Evolutionary conservation across 2,329 filamentous ascomycete genomes (phyloP).

Genomic region (Calonectria leucothoes): DNA sequence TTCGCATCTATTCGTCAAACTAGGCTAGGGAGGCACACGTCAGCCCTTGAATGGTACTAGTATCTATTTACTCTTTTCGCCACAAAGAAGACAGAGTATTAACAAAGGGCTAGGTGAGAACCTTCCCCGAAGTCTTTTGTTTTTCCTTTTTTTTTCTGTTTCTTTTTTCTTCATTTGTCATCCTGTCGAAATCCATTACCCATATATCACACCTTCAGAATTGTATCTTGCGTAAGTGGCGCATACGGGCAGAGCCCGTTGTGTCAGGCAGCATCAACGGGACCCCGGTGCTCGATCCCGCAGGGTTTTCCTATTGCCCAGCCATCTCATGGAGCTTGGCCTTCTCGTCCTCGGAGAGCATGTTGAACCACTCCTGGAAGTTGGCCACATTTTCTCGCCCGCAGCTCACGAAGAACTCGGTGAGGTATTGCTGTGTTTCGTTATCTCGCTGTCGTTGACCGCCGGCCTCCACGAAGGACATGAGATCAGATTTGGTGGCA

Average conservation of each 20-base stretch:
- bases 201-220: not conserved
- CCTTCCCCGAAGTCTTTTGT: constrained; percentile 8
- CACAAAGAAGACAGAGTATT: constrained; percentile 10
- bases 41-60: constrained; percentile 1
- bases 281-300: constrained; percentile 8
- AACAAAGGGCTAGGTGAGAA: constrained; percentile 8
- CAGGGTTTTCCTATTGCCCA: constrained; percentile 40
- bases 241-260: constrained; percentile 21
- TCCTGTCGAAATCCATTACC: not conserved
- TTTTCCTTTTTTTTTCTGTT: not conserved
- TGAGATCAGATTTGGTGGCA: constrained; percentile 78
- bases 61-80: constrained; percentile 28
- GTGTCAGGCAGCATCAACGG: constrained; percentile 2
- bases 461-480: constrained; percentile 76
- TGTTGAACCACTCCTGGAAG: constrained; percentile 68
- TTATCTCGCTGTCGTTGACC: constrained; percentile 80
- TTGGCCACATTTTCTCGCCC: constrained; percentile 67
- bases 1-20: constrained; percentile 36
- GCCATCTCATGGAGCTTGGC: constrained; percentile 66
- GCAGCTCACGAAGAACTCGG: constrained; percentile 79
- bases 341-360: constrained; percentile 67
- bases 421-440: constrained; percentile 87
- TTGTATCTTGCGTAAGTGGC: constrained; percentile 14
- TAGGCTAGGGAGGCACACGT: constrained; percentile 10
- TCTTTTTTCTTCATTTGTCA: not conserved